These are phyloP conservation scores for Telfairia occidentalis DNA, from an alignment of 331 rosid genomes.

Conservation along the genomic window DNA sequence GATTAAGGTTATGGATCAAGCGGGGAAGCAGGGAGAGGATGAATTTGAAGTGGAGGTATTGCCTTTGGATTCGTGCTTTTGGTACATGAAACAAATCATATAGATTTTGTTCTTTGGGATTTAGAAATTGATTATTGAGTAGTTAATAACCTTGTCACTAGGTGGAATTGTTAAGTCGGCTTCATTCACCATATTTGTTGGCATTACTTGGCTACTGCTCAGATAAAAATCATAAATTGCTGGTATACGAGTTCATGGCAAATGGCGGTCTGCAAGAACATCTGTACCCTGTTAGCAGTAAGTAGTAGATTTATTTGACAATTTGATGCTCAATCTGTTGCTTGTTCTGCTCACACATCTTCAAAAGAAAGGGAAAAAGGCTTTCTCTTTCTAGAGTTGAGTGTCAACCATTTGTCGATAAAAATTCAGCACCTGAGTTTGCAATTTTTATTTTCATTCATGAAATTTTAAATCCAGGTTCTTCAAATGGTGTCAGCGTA, in stretches of 20 bases:
- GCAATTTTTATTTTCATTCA: background rate
- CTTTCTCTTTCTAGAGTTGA: background rate
- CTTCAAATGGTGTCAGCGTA: constrained; percentile 27
- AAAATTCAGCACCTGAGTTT: background rate
- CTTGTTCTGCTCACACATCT: background rate
- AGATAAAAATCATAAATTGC: constrained; percentile 52
- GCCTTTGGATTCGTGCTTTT: background rate
- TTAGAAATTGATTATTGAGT: constrained; percentile 5
- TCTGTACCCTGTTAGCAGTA: constrained; percentile 68
- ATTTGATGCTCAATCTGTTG: background rate
- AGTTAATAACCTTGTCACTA: constrained; percentile 21
- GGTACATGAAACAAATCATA: background rate
- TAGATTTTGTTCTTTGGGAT: background rate
- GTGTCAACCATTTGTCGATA: background rate
- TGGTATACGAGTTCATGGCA: constrained; percentile 86
- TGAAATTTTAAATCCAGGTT: constrained; percentile 29
- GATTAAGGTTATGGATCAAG: constrained; percentile 77
- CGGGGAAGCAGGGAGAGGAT: constrained; percentile 88
- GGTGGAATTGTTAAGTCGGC: constrained; percentile 78
- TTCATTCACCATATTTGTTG: constrained; percentile 77
- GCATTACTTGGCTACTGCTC: constrained; percentile 79
- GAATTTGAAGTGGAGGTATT: constrained; percentile 82
- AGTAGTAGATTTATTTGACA: constrained; percentile 13
- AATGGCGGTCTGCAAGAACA: constrained; percentile 90
- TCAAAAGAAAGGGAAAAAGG: background rate